Percentiles rank a stretch among this genome's conserved stretches.
These are phyloP conservation scores for Saraca asoca DNA, from an alignment of 331 rosid genomes.

Conservation along the genomic window DNA sequence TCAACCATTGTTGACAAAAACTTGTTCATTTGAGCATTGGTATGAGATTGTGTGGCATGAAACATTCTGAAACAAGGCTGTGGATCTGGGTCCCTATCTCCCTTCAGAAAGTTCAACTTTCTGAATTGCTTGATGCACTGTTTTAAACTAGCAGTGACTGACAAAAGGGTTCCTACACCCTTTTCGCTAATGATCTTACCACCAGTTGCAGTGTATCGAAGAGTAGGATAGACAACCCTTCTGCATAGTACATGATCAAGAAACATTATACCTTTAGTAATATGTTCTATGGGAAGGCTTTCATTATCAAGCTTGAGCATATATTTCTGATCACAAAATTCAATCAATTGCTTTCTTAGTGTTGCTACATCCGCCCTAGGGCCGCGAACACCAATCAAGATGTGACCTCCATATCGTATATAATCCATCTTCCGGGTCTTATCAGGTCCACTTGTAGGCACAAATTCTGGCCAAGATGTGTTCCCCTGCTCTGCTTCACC, in stretches of 20 bases:
- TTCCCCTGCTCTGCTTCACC: conserved; percentile 85
- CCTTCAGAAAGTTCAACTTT: conserved; percentile 82
- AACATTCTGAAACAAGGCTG: conserved; percentile 98
- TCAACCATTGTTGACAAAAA: conserved; percentile 83
- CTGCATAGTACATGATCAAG: conserved; percentile 91
- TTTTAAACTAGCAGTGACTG: conserved; percentile 92
- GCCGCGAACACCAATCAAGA: conserved; percentile 82
- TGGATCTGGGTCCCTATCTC: conserved; percentile 95
- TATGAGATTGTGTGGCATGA: conserved; percentile 96
- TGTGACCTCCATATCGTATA: conserved; percentile 82
- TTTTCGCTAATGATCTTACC: conserved; percentile 95
- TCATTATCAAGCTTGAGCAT: conserved; percentile 91
- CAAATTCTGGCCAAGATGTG: conserved; percentile 99
- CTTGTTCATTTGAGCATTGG: conserved; percentile 97
- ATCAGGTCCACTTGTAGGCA: conserved; percentile 96
- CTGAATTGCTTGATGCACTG: conserved; percentile 91
- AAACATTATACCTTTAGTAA: conserved; percentile 94
- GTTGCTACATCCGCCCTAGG: conserved; percentile 90
- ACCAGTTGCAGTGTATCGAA: conserved; percentile 88
- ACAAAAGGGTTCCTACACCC: conserved; percentile 93
- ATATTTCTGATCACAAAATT: conserved; percentile 88
- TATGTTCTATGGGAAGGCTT: conserved; percentile 88
- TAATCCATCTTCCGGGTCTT: conserved; percentile 94
- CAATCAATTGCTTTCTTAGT: conserved; percentile 83
- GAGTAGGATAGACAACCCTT: conserved; percentile 93